Evolutionary conservation across 1,139 yeast species (phyloP), one percentile per base, ranked within the genome.

Genomic region (Kodamaea sp.): DNA sequence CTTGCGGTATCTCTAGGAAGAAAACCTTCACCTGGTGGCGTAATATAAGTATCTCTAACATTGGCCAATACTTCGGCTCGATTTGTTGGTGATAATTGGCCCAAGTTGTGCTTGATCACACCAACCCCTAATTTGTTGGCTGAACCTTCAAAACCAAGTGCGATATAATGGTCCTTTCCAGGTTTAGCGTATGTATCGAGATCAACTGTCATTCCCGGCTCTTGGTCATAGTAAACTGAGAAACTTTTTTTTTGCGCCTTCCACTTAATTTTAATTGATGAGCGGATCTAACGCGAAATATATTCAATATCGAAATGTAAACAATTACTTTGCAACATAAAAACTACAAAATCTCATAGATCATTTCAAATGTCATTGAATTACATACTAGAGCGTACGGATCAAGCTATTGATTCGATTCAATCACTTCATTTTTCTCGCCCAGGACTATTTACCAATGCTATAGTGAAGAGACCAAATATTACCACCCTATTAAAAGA

Each of bases 21-120:
- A 54, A 92, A 92, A 2, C 98, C 99, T 63, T 92, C 97, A 1
- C 99, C 99, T 2, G 98, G 96, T 5, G 98, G 98, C 0, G 97
- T 84, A 27, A 85, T 71, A 57, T 92, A 94, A 0, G 99, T 92
- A 59, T 92, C 96, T 69, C 99, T 75, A 34, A 94, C 81, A 58
- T 92, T 92, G 29, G 96, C 70, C 28, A 94, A 70, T 1, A 92
- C 87, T 41, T 75, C 75, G 0, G 96, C 95, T 37, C 81, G 73
- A 47, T 84, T 84, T 1, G 62, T 48, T 2, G 62, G 49, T 3
- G 77, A 54, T 15, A 83, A 65, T 29, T 69, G 75, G 2, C 85
- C 85, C 23, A 65, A 45, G 7, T 67, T 62, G 49, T 94, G 98
- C 51, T 77, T 81, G 40, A 92, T 84, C 28, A 92, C 75, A 1